These are phyloP conservation scores for Rhodamnia argentea DNA, from an alignment of 345 rosid species.

Conservation along the genomic window DNA sequence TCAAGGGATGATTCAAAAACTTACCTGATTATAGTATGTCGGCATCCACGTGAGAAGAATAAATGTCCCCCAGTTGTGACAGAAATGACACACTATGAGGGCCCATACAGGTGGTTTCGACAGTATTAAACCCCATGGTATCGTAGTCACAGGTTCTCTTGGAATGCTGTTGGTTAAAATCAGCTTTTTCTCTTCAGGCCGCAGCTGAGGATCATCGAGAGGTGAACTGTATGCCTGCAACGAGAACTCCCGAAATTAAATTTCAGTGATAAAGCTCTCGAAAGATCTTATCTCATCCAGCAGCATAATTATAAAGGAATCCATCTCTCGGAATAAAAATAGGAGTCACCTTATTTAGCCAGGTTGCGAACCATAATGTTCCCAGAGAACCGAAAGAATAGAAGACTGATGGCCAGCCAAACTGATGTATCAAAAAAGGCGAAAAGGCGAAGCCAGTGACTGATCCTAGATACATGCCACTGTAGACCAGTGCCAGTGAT, in stretches of 20 bases:
- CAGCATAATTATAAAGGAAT: background rate
- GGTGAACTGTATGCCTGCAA: conserved; percentile 84
- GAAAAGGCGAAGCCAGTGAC: conserved; percentile 95
- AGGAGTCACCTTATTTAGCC: conserved; percentile 65
- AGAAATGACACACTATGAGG: conserved; percentile 68
- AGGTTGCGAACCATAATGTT: conserved; percentile 66
- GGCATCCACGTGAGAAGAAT: conserved; percentile 99
- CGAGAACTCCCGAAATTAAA: conserved; percentile 2
- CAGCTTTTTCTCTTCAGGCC: conserved; percentile 56
- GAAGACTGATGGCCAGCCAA: conserved; percentile 96
- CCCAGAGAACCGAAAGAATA: conserved; percentile 93
- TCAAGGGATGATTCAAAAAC: background rate
- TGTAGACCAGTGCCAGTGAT: conserved; percentile 81
- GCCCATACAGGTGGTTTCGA: conserved; percentile 94
- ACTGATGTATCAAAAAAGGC: conserved; percentile 76
- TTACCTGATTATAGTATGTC: conserved; percentile 83
- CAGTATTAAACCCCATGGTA: conserved; percentile 78
- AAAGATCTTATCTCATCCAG: background rate
- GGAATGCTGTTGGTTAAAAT: conserved; percentile 39
- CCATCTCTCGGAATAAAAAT: background rate
- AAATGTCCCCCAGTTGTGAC: conserved; percentile 95
- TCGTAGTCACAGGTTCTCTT: conserved; percentile 64
- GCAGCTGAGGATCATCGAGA: conserved; percentile 58
- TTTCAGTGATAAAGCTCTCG: background rate
- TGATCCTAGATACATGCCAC: conserved; percentile 95